Evolutionary conservation across 495 filamentous ascomycete genomes (phyloP).

Genomic region (Margaritispora aquatica): DNA sequence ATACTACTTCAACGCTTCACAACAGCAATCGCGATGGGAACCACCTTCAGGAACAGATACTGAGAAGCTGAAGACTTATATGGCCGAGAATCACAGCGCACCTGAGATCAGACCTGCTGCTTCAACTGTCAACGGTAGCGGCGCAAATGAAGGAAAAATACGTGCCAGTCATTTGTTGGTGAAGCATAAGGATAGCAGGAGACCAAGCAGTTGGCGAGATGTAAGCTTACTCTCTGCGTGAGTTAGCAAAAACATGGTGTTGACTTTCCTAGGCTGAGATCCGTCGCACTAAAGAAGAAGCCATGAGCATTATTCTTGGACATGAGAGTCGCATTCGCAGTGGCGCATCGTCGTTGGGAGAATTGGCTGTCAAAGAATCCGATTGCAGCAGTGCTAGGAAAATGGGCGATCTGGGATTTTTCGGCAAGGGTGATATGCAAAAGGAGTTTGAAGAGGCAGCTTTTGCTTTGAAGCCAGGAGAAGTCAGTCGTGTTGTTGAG

Average conservation of each 20-base stretch:
- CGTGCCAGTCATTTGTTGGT: slow-evolving; percentile 85
- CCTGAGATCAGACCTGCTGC: slow-evolving; percentile 43
- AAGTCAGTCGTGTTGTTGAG: slow-evolving; percentile 80
- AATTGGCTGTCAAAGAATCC: slow-evolving; percentile 80
- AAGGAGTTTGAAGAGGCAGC: slow-evolving; percentile 97
- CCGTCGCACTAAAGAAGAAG: slow-evolving; percentile 81
- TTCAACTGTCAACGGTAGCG: slow-evolving; percentile 32
- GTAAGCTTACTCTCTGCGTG: slow-evolving; percentile 23
- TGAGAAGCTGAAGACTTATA: slow-evolving; percentile 86
- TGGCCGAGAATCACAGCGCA: slow-evolving; percentile 72
- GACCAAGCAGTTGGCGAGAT: slow-evolving; percentile 89
- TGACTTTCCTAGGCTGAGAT: slow-evolving; percentile 53
- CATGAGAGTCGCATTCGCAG: slow-evolving; percentile 68
- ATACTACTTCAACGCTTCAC: slow-evolving; percentile 88
- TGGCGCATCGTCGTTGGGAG: slow-evolving; percentile 60
- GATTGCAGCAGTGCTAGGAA: slow-evolving; percentile 95
- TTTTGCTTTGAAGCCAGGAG: slow-evolving; percentile 76
- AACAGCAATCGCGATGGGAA: slow-evolving; percentile 89
- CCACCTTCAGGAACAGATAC: slow-evolving; percentile 80
- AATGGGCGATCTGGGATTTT: slow-evolving; percentile 91
- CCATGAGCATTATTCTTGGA: slow-evolving; percentile 63
- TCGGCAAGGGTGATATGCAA: slow-evolving; percentile 92
- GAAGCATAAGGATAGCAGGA: slow-evolving; percentile 81
- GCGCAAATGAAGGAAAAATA: slow-evolving; percentile 74
- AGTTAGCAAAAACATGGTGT: background rate